Conservation (phyloP, 768 basidiomycete genomes). For the Pleurotus salmoneostramineus region DNA sequence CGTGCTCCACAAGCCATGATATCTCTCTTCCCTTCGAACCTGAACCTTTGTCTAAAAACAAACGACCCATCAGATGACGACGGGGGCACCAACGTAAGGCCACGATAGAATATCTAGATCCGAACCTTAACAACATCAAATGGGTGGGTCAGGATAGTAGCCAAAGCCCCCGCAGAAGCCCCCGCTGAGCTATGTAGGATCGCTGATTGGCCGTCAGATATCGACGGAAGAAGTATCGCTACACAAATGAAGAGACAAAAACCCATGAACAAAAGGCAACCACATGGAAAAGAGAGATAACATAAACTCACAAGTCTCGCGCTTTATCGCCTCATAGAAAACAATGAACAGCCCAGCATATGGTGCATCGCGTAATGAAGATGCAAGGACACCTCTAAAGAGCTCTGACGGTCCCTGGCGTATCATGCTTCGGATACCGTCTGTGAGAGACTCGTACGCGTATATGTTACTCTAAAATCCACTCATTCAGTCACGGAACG, state of each 20-base stretch:
- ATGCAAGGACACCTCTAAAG: slow-evolving; percentile 82
- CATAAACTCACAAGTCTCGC: slow-evolving; percentile 51
- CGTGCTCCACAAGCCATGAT: slow-evolving; percentile 69
- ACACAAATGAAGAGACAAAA: slow-evolving; percentile 7
- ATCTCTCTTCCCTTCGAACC: slow-evolving; percentile 74
- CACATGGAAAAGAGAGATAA: not conserved
- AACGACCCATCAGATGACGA: slow-evolving; percentile 2
- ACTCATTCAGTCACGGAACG: not conserved
- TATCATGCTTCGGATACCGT: slow-evolving; percentile 54
- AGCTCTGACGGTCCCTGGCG: slow-evolving; percentile 78
- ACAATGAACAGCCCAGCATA: slow-evolving; percentile 90
- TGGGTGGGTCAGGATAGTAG: slow-evolving; percentile 84
- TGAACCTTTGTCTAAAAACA: slow-evolving; percentile 79
- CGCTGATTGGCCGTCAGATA: slow-evolving; percentile 41
- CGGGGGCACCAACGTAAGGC: not conserved
- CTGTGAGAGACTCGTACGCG: slow-evolving; percentile 57
- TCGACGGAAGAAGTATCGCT: slow-evolving; percentile 41
- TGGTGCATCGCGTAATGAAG: slow-evolving; percentile 90
- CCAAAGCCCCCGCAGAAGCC: slow-evolving; percentile 78
- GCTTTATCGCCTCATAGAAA: slow-evolving; percentile 85
- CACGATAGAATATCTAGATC: not conserved
- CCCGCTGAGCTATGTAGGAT: slow-evolving; percentile 63
- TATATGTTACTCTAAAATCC: slow-evolving; percentile 68
- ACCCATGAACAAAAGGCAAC: slow-evolving; percentile 5
- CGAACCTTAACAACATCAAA: slow-evolving; percentile 91